Conservation (phyloP, 1,284 basidiomycete genomes). For the Ceratobasidium sp. region DNA sequence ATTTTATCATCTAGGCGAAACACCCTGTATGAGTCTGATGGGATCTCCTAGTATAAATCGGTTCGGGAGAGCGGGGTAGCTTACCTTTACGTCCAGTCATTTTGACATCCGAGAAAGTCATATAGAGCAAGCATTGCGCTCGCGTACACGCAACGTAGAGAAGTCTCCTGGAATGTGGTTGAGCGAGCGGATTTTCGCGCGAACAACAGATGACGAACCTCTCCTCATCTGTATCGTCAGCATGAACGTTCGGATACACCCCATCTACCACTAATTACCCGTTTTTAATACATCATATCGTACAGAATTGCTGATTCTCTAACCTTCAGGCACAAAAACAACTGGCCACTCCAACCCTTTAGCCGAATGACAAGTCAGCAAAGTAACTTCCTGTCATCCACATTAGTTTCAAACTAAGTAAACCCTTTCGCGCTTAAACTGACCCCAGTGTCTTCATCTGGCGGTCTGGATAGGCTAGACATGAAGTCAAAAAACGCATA, state of each 20-base stretch:
- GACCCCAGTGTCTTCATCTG: slow-evolving; percentile 23
- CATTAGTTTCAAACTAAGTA: not conserved
- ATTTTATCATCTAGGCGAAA: no score
- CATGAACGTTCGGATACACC: slow-evolving; percentile 79
- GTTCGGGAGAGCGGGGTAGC: no score
- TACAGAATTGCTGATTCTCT: slow-evolving; percentile 21
- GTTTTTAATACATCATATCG: not conserved
- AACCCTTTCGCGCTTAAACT: not conserved
- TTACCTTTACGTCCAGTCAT: slow-evolving; percentile 44
- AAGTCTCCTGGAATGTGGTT: slow-evolving; percentile 60
- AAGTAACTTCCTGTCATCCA: slow-evolving; percentile 72
- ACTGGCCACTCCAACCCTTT: slow-evolving; percentile 95
- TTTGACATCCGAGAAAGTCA: slow-evolving; percentile 53
- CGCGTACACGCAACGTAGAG: slow-evolving; percentile 92
- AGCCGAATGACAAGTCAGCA: slow-evolving; percentile 87
- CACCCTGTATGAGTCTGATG: no score
- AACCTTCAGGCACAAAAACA: slow-evolving; percentile 77
- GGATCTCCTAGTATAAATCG: no score
- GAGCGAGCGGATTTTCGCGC: not conserved
- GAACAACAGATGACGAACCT: slow-evolving; percentile 57
- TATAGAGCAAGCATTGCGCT: slow-evolving; percentile 77
- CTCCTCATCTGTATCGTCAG: slow-evolving; percentile 84
- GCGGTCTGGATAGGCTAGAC: not conserved
- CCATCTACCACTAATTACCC: slow-evolving; percentile 68
- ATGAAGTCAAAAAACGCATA: not conserved